These are phyloP conservation scores for Tylopilus rubrobrunneus DNA, from an alignment of 768 basidiomycete species.

Conservation along the genomic window DNA sequence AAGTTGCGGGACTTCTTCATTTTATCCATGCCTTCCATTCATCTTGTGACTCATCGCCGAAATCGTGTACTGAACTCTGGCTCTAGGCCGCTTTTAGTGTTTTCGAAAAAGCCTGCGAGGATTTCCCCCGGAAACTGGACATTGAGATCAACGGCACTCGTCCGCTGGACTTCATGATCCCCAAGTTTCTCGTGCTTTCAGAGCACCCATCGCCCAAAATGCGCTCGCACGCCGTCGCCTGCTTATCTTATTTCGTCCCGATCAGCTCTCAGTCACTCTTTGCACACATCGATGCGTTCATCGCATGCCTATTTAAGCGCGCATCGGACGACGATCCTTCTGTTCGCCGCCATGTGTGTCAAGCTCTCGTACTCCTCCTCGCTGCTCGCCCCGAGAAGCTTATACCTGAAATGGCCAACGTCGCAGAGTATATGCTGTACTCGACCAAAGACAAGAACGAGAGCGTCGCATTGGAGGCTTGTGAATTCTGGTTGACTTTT, in stretches of 20 bases:
- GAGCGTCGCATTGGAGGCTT: constrained; percentile 93
- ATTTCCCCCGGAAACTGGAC: constrained; percentile 93
- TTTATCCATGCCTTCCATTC: neutral
- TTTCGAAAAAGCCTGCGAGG: constrained; percentile 93
- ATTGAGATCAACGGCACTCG: constrained; percentile 90
- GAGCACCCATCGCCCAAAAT: constrained; percentile 86
- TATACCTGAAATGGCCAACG: constrained; percentile 91
- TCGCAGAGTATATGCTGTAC: constrained; percentile 98
- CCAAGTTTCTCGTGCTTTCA: constrained; percentile 86
- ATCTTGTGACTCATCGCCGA: neutral
- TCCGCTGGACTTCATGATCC: constrained; percentile 94
- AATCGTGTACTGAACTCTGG: constrained; percentile 16
- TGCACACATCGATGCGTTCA: constrained; percentile 89
- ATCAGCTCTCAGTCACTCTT: constrained; percentile 83
- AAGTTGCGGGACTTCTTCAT: neutral
- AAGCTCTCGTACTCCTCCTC: constrained; percentile 89
- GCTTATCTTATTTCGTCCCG: constrained; percentile 89
- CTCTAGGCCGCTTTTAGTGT: constrained; percentile 86
- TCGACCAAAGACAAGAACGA: constrained; percentile 98
- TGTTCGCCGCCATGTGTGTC: constrained; percentile 93
- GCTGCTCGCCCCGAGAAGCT: constrained; percentile 93
- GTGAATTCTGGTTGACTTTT: constrained; percentile 99
- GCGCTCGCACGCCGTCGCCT: constrained; percentile 91
- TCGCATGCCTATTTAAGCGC: constrained; percentile 89
- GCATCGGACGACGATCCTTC: constrained; percentile 93